Percentiles rank a stretch among this genome's conserved stretches.
phyloP scores from a whole-genome alignment of 148 eudicot species.

The Rhododendron griersonianum region DNA sequence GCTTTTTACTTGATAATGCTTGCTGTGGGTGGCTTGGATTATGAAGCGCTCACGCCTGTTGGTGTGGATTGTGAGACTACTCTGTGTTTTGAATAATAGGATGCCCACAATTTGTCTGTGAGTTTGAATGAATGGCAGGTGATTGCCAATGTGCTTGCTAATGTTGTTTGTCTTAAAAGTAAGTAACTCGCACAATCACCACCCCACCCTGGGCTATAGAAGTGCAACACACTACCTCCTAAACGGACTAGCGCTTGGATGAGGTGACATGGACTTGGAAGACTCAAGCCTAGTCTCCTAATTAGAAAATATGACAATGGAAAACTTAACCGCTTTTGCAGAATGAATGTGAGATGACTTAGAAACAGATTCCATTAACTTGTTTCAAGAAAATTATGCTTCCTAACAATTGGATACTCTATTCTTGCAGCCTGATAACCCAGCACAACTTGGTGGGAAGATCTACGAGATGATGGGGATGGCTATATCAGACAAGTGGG shows the following conservation, averaged over 20 bases:
- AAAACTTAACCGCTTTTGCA: neutral
- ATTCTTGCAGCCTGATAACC: conserved; percentile 81
- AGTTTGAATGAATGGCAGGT: neutral
- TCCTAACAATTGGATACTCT: neutral
- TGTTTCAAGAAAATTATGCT: neutral
- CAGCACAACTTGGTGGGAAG: conserved; percentile 87
- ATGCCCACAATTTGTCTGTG: neutral
- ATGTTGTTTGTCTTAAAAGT: neutral
- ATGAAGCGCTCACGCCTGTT: neutral
- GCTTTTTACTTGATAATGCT: neutral
- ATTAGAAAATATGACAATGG: neutral
- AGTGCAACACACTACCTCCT: neutral
- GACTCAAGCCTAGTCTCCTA: neutral
- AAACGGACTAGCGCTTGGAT: neutral
- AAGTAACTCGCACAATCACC: neutral
- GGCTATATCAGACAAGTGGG: conserved; percentile 73
- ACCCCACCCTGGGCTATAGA: neutral
- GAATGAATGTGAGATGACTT: neutral
- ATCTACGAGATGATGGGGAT: conserved; percentile 89
- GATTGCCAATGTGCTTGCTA: neutral
- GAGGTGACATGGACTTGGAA: neutral
- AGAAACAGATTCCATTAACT: neutral
- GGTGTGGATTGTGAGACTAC: neutral
- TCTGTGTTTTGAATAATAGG: too few relatives aligned
- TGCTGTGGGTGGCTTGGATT: neutral